Conservation (phyloP, 1,284 basidiomycete species). For the Ganoderma meredithae region DNA sequence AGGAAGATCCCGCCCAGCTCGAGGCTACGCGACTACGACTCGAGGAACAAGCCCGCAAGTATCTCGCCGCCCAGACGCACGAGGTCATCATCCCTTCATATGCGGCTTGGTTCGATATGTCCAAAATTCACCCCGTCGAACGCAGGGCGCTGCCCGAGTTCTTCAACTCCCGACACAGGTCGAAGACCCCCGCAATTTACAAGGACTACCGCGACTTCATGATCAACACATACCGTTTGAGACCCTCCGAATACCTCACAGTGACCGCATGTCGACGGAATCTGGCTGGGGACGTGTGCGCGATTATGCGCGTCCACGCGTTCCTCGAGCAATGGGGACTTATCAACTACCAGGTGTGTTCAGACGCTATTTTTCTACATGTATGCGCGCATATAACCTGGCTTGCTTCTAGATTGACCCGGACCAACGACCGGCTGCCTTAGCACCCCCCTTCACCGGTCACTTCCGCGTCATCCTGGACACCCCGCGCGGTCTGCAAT, state of each 20-base stretch:
- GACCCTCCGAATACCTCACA: slow-evolving; percentile 96
- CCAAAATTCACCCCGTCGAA: slow-evolving; percentile 93
- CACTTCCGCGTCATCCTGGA: slow-evolving; percentile 98
- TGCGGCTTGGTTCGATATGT: slow-evolving; percentile 98
- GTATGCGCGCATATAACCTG: slow-evolving; percentile 2
- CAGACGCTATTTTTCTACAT: neutral
- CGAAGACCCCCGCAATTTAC: slow-evolving; percentile 97
- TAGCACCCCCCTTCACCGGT: slow-evolving; percentile 97
- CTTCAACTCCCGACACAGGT: slow-evolving; percentile 95
- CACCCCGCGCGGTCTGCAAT: slow-evolving; percentile 94
- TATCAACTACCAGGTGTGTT: slow-evolving; percentile 94
- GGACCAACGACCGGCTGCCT: slow-evolving; percentile 91
- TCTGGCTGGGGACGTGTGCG: slow-evolving; percentile 97
- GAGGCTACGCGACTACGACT: slow-evolving; percentile 81
- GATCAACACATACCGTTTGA: slow-evolving; percentile 97
- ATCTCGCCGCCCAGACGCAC: slow-evolving; percentile 97
- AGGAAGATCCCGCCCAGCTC: slow-evolving; percentile 81
- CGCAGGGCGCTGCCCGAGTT: slow-evolving; percentile 95
- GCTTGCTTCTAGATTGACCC: slow-evolving; percentile 84
- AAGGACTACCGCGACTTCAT: slow-evolving; percentile 99
- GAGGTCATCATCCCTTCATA: slow-evolving; percentile 98
- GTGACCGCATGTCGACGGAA: slow-evolving; percentile 97
- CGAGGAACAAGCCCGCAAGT: slow-evolving; percentile 90
- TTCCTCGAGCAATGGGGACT: slow-evolving; percentile 99
- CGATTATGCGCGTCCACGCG: slow-evolving; percentile 98